Conservation (phyloP, 208 protist genomes). For the Leishmania mexicana region DNA sequence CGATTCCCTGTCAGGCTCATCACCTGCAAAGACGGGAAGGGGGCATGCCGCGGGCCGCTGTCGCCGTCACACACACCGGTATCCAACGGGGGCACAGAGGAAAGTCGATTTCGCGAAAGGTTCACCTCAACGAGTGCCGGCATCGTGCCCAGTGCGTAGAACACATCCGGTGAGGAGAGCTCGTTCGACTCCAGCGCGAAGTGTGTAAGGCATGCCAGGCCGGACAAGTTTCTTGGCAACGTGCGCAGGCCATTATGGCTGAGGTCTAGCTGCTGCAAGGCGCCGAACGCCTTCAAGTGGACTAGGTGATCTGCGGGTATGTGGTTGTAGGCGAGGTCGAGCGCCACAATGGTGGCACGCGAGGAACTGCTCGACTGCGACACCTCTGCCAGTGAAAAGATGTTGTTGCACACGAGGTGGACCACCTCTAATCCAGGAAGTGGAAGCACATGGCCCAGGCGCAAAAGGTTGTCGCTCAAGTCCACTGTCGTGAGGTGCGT, state of each 20-base stretch:
- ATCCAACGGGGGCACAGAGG: conserved; percentile 54
- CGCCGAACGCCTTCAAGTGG: conserved; percentile 63
- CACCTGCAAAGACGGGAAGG: conserved; percentile 75
- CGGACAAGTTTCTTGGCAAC: conserved; percentile 72
- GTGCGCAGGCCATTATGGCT: conserved; percentile 77
- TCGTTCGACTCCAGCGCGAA: conserved; percentile 83
- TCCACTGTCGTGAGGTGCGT: conserved; percentile 69
- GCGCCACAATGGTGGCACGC: conserved; percentile 39
- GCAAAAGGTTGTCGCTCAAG: conserved; percentile 80
- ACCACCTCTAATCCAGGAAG: conserved; percentile 70
- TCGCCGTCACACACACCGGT: neutral
- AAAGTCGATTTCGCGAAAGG: conserved; percentile 78
- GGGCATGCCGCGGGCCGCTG: conserved; percentile 41
- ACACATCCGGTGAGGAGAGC: conserved; percentile 51
- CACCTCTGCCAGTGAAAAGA: conserved; percentile 49
- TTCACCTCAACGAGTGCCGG: conserved; percentile 85
- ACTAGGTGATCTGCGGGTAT: conserved; percentile 62
- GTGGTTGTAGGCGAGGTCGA: conserved; percentile 89
- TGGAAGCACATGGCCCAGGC: conserved; percentile 60
- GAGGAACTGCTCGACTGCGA: conserved; percentile 28
- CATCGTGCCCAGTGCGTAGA: conserved; percentile 80
- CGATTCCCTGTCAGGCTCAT: conserved; percentile 70
- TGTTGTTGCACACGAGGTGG: conserved; percentile 81
- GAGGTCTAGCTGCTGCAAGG: conserved; percentile 79
- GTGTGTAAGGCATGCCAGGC: conserved; percentile 77